Conservation (phyloP, 192 early-diverging fungal species). For the Mycoemilia scoparia region DNA sequence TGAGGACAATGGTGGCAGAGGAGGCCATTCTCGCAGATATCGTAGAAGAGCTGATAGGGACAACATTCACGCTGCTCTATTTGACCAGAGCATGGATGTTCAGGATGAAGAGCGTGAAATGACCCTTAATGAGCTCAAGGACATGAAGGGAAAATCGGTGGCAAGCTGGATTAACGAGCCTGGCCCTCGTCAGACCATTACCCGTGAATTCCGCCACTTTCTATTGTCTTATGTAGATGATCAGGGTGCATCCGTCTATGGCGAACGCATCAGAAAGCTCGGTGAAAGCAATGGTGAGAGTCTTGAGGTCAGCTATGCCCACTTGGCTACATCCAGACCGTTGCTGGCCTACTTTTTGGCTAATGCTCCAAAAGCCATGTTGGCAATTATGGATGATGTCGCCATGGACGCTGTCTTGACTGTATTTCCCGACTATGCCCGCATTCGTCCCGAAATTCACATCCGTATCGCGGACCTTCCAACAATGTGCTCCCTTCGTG, state of each 20-base stretch:
- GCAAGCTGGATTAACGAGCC: constrained; percentile 75
- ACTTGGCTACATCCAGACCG: constrained; percentile 59
- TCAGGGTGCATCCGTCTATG: constrained; percentile 79
- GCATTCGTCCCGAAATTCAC: constrained; percentile 82
- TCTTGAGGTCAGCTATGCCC: constrained; percentile 72
- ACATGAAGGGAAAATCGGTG: constrained; percentile 65
- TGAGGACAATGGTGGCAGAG: constrained; percentile 19
- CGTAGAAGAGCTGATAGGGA: constrained; percentile 2
- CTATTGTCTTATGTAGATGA: constrained; percentile 71
- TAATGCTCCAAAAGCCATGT: constrained; percentile 73
- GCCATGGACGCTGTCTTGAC: constrained; percentile 78
- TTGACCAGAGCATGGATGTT: constrained; percentile 36
- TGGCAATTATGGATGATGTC: constrained; percentile 82
- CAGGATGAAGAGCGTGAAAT: constrained; percentile 47
- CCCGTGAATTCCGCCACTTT: constrained; percentile 76
- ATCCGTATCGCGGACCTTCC: constrained; percentile 85
- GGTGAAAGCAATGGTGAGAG: constrained; percentile 73
- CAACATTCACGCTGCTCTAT: constrained; percentile 25
- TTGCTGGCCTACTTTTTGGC: constrained; percentile 78
- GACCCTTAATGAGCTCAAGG: constrained; percentile 58
- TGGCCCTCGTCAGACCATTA: constrained; percentile 63
- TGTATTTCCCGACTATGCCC: constrained; percentile 78
- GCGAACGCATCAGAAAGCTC: constrained; percentile 73
- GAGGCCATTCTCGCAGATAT: constrained; percentile 1
- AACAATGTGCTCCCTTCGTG: constrained; percentile 64